Conservation (phyloP, 2,329 filamentous ascomycete genomes). For the Dactylella cylindrospora region DNA sequence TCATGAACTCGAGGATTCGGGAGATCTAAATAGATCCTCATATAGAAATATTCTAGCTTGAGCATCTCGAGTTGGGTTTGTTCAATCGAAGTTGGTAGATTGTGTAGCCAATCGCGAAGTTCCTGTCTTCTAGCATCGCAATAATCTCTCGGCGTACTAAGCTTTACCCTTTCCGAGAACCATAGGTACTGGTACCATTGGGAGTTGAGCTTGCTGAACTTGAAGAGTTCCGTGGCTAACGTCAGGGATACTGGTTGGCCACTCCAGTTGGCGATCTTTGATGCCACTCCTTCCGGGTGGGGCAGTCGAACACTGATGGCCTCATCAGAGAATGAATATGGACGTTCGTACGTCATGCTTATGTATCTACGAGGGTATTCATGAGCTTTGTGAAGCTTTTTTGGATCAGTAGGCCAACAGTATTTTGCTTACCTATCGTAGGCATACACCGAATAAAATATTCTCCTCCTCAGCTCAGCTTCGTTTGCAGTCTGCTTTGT, state of each 20-base stretch:
- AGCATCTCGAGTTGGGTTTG: conserved; percentile 72
- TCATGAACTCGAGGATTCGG: conserved; percentile 39
- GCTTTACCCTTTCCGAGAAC: conserved; percentile 70
- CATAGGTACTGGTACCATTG: conserved; percentile 87
- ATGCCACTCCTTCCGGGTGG: conserved; percentile 51
- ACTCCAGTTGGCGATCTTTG: conserved; percentile 53
- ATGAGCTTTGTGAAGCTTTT: conserved; percentile 30
- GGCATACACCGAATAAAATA: conserved; percentile 88
- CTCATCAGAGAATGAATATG: conserved; percentile 92
- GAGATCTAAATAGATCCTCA: conserved; percentile 67
- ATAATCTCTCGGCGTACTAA: conserved; percentile 68
- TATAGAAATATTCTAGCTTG: conserved; percentile 85
- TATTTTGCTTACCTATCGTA: conserved; percentile 69
- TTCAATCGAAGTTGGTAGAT: conserved; percentile 68
- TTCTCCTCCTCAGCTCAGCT: conserved; percentile 74
- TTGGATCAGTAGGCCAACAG: conserved; percentile 2
- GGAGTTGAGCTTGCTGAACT: conserved; percentile 81
- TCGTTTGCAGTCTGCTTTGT: conserved; percentile 67
- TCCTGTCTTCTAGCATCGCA: conserved; percentile 74
- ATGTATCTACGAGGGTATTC: conserved; percentile 64
- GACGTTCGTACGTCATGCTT: conserved; percentile 80
- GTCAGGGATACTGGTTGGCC: conserved; percentile 57
- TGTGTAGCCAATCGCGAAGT: conserved; percentile 78
- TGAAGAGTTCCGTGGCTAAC: conserved; percentile 75
- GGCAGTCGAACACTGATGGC: conserved; percentile 67